These are phyloP conservation scores for Epichloe aotearoae DNA, from an alignment of 2,329 filamentous ascomycete genomes.

Conservation along the genomic window DNA sequence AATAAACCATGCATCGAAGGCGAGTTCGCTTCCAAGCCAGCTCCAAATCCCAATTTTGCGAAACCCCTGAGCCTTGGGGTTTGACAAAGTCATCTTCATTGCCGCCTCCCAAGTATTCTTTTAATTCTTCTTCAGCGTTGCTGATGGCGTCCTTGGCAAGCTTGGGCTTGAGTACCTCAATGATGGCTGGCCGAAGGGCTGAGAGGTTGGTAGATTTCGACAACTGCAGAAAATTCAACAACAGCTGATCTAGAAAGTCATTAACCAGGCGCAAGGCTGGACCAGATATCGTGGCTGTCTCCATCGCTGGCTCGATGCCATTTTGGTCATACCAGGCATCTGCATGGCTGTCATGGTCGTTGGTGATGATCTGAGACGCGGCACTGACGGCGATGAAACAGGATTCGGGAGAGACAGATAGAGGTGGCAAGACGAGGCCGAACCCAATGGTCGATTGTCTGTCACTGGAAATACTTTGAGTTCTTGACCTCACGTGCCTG, in stretches of 20 bases:
- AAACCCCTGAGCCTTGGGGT: conserved; percentile 33
- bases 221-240: conserved; percentile 77
- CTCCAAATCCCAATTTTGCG: conserved; percentile 73
- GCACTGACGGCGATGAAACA: conserved; percentile 81
- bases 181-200: conserved; percentile 66
- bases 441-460: conserved; percentile 46
- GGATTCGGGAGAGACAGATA: conserved; percentile 59
- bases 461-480: conserved; percentile 59
- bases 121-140: conserved; percentile 73
- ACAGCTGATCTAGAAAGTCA: conserved; percentile 80
- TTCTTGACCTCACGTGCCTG: conserved; percentile 31
- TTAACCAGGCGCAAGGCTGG: conserved; percentile 71
- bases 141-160: conserved; percentile 74
- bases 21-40: conserved; percentile 88
- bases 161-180: conserved; percentile 77
- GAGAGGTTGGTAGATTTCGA: conserved; percentile 67
- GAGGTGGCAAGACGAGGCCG: conserved; percentile 52
- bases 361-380: conserved; percentile 82
- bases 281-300: conserved; percentile 59
- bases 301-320: conserved; percentile 49
- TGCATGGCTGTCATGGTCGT: conserved; percentile 66
- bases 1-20: conserved; percentile 95
- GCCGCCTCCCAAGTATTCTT: conserved; percentile 70
- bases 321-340: conserved; percentile 58
- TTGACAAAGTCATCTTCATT: conserved; percentile 59